Conservation (phyloP, 352 stramenopile genomes). For the Phytophthora parvispora region DNA sequence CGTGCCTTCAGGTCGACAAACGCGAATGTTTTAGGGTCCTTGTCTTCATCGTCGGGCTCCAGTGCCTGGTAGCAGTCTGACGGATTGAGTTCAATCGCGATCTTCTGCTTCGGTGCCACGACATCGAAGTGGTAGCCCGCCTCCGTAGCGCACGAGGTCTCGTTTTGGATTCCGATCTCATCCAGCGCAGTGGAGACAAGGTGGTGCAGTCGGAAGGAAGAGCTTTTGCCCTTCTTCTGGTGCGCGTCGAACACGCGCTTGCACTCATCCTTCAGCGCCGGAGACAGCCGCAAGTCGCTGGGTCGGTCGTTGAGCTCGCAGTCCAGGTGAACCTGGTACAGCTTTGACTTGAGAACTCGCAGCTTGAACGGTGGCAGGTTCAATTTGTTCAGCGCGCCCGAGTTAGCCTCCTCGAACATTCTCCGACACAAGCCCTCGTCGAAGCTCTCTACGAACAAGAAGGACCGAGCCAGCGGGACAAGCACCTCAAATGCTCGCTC, state of each 20-base stretch:
- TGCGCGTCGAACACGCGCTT: slow-evolving; percentile 53
- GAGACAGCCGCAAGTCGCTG: slow-evolving; percentile 44
- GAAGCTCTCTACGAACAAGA: slow-evolving; percentile 64
- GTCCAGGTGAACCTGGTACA: slow-evolving; percentile 80
- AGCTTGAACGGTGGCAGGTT: slow-evolving; percentile 43
- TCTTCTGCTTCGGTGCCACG: slow-evolving; percentile 55
- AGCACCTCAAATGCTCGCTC: slow-evolving; percentile 37
- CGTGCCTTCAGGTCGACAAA: slow-evolving; percentile 75
- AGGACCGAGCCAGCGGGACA: slow-evolving; percentile 58
- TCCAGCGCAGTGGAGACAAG: slow-evolving; percentile 65
- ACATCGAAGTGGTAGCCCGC: slow-evolving; percentile 70
- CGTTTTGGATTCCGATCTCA: slow-evolving; percentile 59
- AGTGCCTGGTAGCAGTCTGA: slow-evolving; percentile 60
- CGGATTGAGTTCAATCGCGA: slow-evolving; percentile 77
- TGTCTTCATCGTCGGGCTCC: slow-evolving; percentile 39
- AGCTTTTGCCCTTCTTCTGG: slow-evolving; percentile 61
- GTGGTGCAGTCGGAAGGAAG: slow-evolving; percentile 69
- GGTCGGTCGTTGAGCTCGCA: slow-evolving; percentile 46
- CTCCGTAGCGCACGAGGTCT: slow-evolving; percentile 34
- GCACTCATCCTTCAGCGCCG: slow-evolving; percentile 43
- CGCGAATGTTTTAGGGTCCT: slow-evolving; percentile 54
- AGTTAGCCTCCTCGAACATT: slow-evolving; percentile 57
- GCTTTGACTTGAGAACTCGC: slow-evolving; percentile 49
- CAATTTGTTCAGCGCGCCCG: slow-evolving; percentile 47
- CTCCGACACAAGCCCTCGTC: slow-evolving; percentile 57